These are phyloP conservation scores for Claviceps spartinae DNA, from an alignment of 2,329 filamentous ascomycete genomes.

Conservation along the genomic window DNA sequence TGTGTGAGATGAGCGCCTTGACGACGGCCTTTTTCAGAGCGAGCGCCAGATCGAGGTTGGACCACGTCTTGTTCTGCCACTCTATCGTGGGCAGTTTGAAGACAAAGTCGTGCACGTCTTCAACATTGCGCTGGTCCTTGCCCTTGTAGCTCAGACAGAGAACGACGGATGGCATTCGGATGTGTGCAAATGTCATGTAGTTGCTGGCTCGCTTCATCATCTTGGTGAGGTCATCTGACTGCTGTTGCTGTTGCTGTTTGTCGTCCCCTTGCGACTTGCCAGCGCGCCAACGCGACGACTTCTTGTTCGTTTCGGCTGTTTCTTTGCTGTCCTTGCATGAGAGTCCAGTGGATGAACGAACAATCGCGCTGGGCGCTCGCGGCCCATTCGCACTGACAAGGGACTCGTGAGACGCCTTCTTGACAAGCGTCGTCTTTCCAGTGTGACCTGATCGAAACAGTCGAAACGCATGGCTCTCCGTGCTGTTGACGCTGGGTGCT, in stretches of 20 bases:
- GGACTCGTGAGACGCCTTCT: conserved; percentile 45
- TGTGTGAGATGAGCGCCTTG: conserved; percentile 85
- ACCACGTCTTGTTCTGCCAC: conserved; percentile 98
- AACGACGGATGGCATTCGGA: conserved; percentile 89
- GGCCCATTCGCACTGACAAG: conserved; percentile 25
- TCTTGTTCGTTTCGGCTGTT: conserved; percentile 29
- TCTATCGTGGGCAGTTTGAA: conserved; percentile 91
- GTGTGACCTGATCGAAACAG: conserved; percentile 33
- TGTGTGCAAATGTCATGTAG: conserved; percentile 94
- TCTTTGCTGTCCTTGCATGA: conserved; percentile 26
- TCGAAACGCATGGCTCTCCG: conserved; percentile 31
- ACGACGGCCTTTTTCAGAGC: conserved; percentile 91
- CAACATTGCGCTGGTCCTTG: conserved; percentile 85
- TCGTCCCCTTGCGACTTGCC: conserved; percentile 35
- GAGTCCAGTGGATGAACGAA: conserved; percentile 32
- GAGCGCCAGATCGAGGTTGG: conserved; percentile 84
- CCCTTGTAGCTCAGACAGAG: conserved; percentile 95
- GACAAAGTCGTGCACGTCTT: conserved; percentile 95
- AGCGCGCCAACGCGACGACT: conserved; percentile 39
- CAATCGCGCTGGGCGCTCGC: conserved; percentile 26
- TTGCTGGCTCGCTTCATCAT: conserved; percentile 94
- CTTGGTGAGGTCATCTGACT: conserved; percentile 80
- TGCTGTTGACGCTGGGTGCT: conserved; percentile 33
- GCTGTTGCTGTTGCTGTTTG: conserved; percentile 45
- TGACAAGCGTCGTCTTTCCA: conserved; percentile 27